phyloP scores from a whole-genome alignment of 2,329 filamentous ascomycete species.

The Lachnellula subtilissima region DNA sequence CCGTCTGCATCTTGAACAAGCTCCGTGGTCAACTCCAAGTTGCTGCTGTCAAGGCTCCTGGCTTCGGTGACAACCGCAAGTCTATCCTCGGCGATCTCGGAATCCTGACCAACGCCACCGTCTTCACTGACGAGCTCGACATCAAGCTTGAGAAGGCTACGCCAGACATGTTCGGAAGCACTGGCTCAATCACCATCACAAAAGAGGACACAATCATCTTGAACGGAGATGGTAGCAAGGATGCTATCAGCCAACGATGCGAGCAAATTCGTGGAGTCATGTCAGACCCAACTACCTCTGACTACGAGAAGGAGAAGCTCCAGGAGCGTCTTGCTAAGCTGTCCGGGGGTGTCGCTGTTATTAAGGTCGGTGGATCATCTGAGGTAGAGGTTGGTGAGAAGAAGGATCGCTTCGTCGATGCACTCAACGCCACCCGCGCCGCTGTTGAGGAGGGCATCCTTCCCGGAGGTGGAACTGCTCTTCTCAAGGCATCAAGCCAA shows the following conservation, averaged over 20 bases:
- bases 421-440: slow-evolving; percentile 93
- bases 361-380: slow-evolving; percentile 96
- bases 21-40: slow-evolving; percentile 99
- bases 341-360: slow-evolving; percentile 96
- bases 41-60: slow-evolving; percentile 95
- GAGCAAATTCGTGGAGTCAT: slow-evolving; percentile 99
- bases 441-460: slow-evolving; percentile 99
- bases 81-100: slow-evolving; percentile 96
- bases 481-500: slow-evolving; percentile 94
- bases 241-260: slow-evolving; percentile 87
- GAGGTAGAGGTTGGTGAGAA: slow-evolving; percentile 99
- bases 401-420: slow-evolving; percentile 99
- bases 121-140: slow-evolving; percentile 98
- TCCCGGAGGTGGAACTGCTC: slow-evolving; percentile 93
- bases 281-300: slow-evolving; percentile 85
- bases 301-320: slow-evolving; percentile 99
- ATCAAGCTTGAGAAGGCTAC: slow-evolving; percentile 99
- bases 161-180: slow-evolving; percentile 90
- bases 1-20: slow-evolving; percentile 99
- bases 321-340: slow-evolving; percentile 99
- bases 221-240: slow-evolving; percentile 95
- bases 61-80: slow-evolving; percentile 99
- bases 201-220: slow-evolving; percentile 99
- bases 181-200: slow-evolving; percentile 98
- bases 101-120: slow-evolving; percentile 91